Base-by-base conservation (phyloP, 2,329 filamentous ascomycete species). In the Ambrosiella xylebori region DNA sequence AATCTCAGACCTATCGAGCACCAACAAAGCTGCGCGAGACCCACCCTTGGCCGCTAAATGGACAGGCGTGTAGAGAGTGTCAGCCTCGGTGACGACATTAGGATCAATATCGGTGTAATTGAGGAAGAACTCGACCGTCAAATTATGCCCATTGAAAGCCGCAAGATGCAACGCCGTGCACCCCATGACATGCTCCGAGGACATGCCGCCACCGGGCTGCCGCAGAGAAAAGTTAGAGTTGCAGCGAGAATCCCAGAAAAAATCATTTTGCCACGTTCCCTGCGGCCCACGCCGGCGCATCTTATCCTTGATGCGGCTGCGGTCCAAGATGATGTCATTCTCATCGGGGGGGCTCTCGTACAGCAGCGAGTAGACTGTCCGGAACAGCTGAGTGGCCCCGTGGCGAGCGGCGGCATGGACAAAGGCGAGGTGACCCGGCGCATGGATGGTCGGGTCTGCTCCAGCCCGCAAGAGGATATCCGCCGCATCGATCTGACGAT, bases 1-100 rank as follows among this genome's bases (percentile, higher is more conserved):
- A 7, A 66, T 64, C 3, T 65, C 66, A 2, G 63, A 61, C 5
- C 62, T 56, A 13, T 67, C 59, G 4, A 72, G 64, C 2, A 65
- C 19, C 1, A 65, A 58, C 7, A 71, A 63, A 2, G 49, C 57
- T 13, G 57, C 17, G 15, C 38, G 37, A 8, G 59, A 57, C 1
- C 61, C 61, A 39, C 61, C 57, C 36, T 57, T 56, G 3, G 60
- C 61, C 9, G 61, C 61, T n/a, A 58, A 52, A 41, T 62, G 59
- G n/a, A 57, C 12, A 7, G 59, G 57, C 3, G 57, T 57, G 27
- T 57, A 55, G 3, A 15, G 5, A 27, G 61, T 47, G 11, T 51
- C 56, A 2, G 7, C 13, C 6, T 35, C 47, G 11, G 59, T 61
- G 7, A 35, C 17, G 8, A 37, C 13, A 36, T 61, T 62, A 6